Conservation (phyloP, 495 filamentous ascomycete genomes). For the Podospora anserina region DNA sequence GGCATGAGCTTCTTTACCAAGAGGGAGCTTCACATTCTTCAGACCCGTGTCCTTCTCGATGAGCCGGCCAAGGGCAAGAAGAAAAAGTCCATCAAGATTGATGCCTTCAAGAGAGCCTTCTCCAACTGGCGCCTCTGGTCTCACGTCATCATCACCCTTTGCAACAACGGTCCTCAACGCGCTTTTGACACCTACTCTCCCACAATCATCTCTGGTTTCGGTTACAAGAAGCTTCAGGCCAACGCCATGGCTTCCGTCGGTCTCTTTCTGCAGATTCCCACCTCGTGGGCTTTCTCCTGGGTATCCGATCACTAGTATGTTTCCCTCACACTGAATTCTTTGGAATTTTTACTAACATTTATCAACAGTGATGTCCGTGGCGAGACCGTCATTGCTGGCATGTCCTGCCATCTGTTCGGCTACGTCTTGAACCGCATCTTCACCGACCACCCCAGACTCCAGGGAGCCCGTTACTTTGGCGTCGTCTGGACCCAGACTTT, state of each 20-base stretch:
- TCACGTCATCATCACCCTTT: slow-evolving; percentile 44
- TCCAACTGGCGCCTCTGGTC: slow-evolving; percentile 41
- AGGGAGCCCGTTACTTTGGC: slow-evolving; percentile 36
- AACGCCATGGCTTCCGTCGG: slow-evolving; percentile 54
- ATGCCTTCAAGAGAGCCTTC: slow-evolving; percentile 30
- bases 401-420: slow-evolving; percentile 33
- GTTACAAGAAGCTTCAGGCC: slow-evolving; percentile 44
- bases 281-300: slow-evolving; percentile 47
- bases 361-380: slow-evolving; percentile 29
- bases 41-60: slow-evolving; percentile 37
- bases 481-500: slow-evolving; percentile 53
- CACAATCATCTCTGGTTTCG: slow-evolving; percentile 43
- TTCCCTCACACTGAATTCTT: background rate
- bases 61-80: slow-evolving; percentile 40
- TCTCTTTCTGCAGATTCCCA: slow-evolving; percentile 38
- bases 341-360: background rate
- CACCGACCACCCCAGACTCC: slow-evolving; percentile 22
- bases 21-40: slow-evolving; percentile 40
- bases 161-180: slow-evolving; percentile 35
- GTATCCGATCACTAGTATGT: slow-evolving; percentile 41
- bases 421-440: slow-evolving; percentile 43
- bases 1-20: slow-evolving; percentile 35
- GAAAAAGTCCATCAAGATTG: slow-evolving; percentile 29
- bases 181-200: slow-evolving; percentile 48
- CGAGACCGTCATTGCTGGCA: slow-evolving; percentile 31